Evolutionary conservation across 78 protist genomes (phyloP).

Genomic region (Polysphondylium violaceum): DNA sequence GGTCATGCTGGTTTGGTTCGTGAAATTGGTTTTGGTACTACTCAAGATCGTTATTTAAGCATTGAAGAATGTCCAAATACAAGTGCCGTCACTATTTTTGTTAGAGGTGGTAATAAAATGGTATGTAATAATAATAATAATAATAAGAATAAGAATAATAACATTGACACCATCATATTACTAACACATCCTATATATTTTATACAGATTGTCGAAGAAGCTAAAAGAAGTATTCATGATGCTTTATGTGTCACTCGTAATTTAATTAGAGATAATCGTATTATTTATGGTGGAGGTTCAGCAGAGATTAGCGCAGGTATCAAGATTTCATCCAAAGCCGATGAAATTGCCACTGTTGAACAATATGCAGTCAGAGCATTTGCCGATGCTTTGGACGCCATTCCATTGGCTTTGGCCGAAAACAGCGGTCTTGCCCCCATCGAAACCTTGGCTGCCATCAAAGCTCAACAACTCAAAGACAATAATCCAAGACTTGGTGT

Average conservation of each 20-base stretch:
- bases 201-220: constrained; percentile 96
- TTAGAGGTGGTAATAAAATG: constrained; percentile 99
- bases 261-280: constrained; percentile 97
- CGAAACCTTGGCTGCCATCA: constrained; percentile 92
- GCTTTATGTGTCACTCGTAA: constrained; percentile 99
- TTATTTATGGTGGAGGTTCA: constrained; percentile 99
- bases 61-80: constrained; percentile 98
- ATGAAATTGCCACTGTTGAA: constrained; percentile 90
- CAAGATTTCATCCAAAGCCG: constrained; percentile 92
- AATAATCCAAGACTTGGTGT: constrained; percentile 95
- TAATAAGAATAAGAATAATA: background rate
- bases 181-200: too few species aligned
- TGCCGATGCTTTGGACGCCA: constrained; percentile 98
- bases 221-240: constrained; percentile 99
- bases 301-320: constrained; percentile 97
- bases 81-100: constrained; percentile 98
- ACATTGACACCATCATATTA: background rate
- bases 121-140: constrained; percentile 39
- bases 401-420: constrained; percentile 99
- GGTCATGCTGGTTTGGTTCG: constrained; percentile 97
- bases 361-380: constrained; percentile 99
- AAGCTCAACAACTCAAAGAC: constrained; percentile 90
- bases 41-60: constrained; percentile 96
- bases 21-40: constrained; percentile 98
- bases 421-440: constrained; percentile 97